A percentile compares a stretch with the other conserved stretches of the same genome.
These are phyloP conservation scores for Quercus tomentella DNA, from an alignment of 331 rosid genomes.

Conservation along the genomic window DNA sequence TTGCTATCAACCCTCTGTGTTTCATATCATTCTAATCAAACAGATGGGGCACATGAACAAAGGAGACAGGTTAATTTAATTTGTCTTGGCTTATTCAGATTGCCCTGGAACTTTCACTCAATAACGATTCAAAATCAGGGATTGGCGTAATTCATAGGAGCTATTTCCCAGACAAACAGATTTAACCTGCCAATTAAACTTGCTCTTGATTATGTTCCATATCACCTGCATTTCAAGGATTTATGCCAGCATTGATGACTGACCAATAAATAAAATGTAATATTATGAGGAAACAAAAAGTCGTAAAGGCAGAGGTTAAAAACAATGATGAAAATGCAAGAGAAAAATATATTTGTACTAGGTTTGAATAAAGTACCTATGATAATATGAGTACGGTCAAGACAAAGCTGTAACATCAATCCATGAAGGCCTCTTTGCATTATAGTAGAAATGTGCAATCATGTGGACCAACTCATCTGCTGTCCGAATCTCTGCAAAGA, in stretches of 20 bases:
- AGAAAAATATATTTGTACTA: background rate
- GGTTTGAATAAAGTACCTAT: background rate
- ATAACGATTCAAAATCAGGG: background rate
- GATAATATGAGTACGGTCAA: conserved; percentile 27
- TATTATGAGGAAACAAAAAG: background rate
- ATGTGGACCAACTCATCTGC: conserved; percentile 76
- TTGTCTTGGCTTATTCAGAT: too few species aligned
- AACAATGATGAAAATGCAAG: background rate
- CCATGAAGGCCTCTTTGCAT: conserved; percentile 84
- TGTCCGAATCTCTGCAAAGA: conserved; percentile 48
- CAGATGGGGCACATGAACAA: too few species aligned
- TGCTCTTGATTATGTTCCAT: background rate
- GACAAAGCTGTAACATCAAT: conserved; percentile 46
- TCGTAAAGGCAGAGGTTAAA: background rate
- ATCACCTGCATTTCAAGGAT: background rate
- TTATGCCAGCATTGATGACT: background rate
- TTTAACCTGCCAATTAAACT: background rate
- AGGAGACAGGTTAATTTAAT: too few species aligned
- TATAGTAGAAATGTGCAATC: conserved; percentile 93
- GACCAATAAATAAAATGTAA: background rate
- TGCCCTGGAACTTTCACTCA: too few species aligned
- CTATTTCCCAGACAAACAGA: background rate
- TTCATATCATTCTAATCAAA: too few species aligned
- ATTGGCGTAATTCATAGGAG: background rate
- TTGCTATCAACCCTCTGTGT: too few species aligned